These are phyloP conservation scores for Beauveria caledonica DNA, from an alignment of 2,329 filamentous ascomycete species.

Conservation along the genomic window DNA sequence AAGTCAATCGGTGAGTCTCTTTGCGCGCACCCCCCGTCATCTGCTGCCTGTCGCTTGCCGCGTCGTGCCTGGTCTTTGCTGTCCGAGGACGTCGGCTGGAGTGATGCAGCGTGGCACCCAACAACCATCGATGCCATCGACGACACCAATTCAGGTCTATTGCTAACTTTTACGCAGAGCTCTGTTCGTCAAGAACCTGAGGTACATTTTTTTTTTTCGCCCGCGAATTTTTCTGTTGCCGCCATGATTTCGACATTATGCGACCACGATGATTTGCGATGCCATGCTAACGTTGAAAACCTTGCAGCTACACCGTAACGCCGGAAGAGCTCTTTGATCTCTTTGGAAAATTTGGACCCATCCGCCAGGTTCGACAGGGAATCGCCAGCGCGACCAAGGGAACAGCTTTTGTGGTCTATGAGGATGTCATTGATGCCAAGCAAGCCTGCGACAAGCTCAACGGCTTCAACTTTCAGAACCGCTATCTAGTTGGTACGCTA, in stretches of 20 bases:
- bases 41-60: not conserved
- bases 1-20: slow-evolving; percentile 79
- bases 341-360: slow-evolving; percentile 94
- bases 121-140: not conserved
- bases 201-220: slow-evolving; percentile 40
- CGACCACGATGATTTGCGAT: not conserved
- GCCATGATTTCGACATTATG: not conserved
- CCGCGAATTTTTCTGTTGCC: not conserved
- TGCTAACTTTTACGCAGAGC: slow-evolving; percentile 54
- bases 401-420: slow-evolving; percentile 98
- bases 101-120: not conserved
- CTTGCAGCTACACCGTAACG: slow-evolving; percentile 87
- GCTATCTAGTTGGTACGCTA: slow-evolving; percentile 88
- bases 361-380: slow-evolving; percentile 96
- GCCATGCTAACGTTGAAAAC: slow-evolving; percentile 2
- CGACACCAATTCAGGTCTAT: not conserved
- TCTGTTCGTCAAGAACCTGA: slow-evolving; percentile 99
- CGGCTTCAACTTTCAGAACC: slow-evolving; percentile 99
- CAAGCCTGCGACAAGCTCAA: slow-evolving; percentile 99
- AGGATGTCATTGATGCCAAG: slow-evolving; percentile 98
- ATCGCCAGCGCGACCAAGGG: slow-evolving; percentile 97
- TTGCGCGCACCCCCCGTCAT: not conserved
- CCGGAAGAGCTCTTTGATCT: slow-evolving; percentile 97
- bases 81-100: not conserved
- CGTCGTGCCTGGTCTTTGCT: not conserved